These are phyloP conservation scores for Usnea hakonensis DNA, from an alignment of 495 filamentous ascomycete genomes.

Conservation along the genomic window DNA sequence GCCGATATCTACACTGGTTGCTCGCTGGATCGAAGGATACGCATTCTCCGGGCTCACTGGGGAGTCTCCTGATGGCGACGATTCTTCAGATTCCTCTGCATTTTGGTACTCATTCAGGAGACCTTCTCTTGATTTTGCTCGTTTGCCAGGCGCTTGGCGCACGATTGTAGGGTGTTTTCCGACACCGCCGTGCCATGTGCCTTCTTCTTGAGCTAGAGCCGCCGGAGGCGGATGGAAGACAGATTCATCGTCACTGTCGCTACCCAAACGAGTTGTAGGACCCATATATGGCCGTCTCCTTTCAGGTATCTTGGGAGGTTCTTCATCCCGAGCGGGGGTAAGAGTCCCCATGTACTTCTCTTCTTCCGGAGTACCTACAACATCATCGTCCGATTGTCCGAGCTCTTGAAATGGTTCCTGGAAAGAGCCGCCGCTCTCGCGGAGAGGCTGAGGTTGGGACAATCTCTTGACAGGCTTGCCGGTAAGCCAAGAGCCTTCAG, in stretches of 20 bases:
- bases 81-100: constrained; percentile 37
- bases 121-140: constrained; percentile 60
- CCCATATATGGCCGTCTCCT: constrained; percentile 17
- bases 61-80: constrained; percentile 22
- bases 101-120: constrained; percentile 53
- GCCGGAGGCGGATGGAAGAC: constrained; percentile 8
- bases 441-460: constrained; percentile 41
- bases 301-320: constrained; percentile 14
- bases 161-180: constrained; percentile 50
- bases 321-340: constrained; percentile 18
- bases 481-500: constrained; percentile 88
- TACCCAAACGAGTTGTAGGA: constrained; percentile 20
- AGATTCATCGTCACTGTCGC: constrained; percentile 30
- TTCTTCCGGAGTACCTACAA: constrained; percentile 28
- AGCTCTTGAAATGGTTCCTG: constrained; percentile 38
- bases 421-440: constrained; percentile 41
- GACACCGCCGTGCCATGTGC: constrained; percentile 47
- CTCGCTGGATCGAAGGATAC: constrained; percentile 44
- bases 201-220: constrained; percentile 23
- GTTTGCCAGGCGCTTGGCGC: constrained; percentile 41
- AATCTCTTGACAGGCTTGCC: constrained; percentile 52
- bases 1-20: constrained; percentile 57
- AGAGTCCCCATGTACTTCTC: constrained; percentile 23
- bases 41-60: constrained; percentile 29
- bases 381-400: constrained; percentile 48